Evolutionary conservation across 2,329 filamentous ascomycete genomes (phyloP).

Genomic region (Trichoderma gracile): DNA sequence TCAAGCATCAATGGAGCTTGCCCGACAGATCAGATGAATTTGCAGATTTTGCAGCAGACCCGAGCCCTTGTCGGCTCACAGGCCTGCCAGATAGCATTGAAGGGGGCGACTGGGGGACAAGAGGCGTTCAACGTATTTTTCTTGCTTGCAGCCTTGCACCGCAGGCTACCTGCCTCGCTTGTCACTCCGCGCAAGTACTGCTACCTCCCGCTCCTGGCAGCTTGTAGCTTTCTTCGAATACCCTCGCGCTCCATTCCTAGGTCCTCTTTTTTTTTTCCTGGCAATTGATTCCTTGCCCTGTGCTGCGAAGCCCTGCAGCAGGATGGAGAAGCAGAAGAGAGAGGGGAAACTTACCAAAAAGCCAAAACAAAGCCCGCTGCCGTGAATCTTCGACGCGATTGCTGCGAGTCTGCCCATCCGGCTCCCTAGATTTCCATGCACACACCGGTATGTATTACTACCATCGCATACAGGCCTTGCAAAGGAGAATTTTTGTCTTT

Average conservation of each 20-base stretch:
- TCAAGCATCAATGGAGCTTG: not conserved
- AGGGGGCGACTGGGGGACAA: slow-evolving; percentile 21
- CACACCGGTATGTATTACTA: not conserved
- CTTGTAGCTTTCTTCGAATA: no score
- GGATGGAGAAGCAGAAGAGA: not conserved
- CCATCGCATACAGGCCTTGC: not conserved
- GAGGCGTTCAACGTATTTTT: slow-evolving; percentile 21
- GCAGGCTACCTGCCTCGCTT: slow-evolving; percentile 18
- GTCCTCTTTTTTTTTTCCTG: slow-evolving; percentile 4
- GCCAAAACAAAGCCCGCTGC: not conserved
- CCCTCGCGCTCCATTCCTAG: not conserved
- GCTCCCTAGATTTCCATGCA: slow-evolving; percentile 11
- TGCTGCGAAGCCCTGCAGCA: slow-evolving; percentile 1
- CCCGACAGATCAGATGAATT: slow-evolving; percentile 17
- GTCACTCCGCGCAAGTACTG: not conserved
- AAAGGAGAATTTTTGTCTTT: slow-evolving; percentile 20
- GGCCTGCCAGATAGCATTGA: slow-evolving; percentile 19
- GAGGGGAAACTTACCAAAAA: not conserved
- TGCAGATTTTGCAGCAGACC: slow-evolving; percentile 17
- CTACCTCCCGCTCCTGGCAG: no score
- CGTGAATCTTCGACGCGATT: not conserved
- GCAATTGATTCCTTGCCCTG: not conserved
- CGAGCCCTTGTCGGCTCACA: slow-evolving; percentile 14
- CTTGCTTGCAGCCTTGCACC: slow-evolving; percentile 26
- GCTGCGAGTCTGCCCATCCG: slow-evolving; percentile 14